phyloP scores from a whole-genome alignment of 1,284 basidiomycete genomes.

The Phaffia rhodozyma region DNA sequence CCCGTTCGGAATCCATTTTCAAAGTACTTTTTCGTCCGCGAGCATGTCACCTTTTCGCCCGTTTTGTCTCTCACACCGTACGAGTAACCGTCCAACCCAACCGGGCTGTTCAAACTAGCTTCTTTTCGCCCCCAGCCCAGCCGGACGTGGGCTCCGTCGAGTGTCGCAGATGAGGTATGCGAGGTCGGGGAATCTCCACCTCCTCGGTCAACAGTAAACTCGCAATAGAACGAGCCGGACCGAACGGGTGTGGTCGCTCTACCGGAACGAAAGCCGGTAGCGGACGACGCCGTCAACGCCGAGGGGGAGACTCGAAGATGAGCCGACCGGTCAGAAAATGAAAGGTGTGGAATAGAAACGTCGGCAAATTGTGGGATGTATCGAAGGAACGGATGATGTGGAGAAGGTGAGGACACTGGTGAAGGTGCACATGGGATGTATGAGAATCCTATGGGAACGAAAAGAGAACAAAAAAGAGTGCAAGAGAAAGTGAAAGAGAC shows the following conservation, averaged over 20 bases:
- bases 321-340: constrained; percentile 40
- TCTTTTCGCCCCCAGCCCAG: constrained; percentile 88
- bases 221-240: constrained; percentile 89
- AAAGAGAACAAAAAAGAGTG: not conserved
- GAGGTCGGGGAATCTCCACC: constrained; percentile 44
- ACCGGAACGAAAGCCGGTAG: constrained; percentile 81
- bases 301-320: constrained; percentile 67
- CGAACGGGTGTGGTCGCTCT: constrained; percentile 79
- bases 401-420: constrained; percentile 26
- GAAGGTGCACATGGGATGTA: constrained; percentile 38
- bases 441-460: constrained; percentile 28
- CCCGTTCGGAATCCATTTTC: constrained; percentile 54
- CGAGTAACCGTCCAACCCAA: constrained; percentile 84
- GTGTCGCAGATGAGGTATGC: constrained; percentile 16
- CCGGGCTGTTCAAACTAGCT: constrained; percentile 81
- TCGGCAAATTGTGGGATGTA: constrained; percentile 23
- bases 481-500: not conserved
- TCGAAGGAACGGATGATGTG: constrained; percentile 31
- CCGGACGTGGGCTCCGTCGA: constrained; percentile 63
- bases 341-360: constrained; percentile 26
- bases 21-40: constrained; percentile 67
- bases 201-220: constrained; percentile 66
- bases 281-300: constrained; percentile 62
- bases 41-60: constrained; percentile 79
- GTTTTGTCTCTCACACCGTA: constrained; percentile 84